phyloP scores from a whole-genome alignment of 768 basidiomycete species.

The Chalciporus piperatus region DNA sequence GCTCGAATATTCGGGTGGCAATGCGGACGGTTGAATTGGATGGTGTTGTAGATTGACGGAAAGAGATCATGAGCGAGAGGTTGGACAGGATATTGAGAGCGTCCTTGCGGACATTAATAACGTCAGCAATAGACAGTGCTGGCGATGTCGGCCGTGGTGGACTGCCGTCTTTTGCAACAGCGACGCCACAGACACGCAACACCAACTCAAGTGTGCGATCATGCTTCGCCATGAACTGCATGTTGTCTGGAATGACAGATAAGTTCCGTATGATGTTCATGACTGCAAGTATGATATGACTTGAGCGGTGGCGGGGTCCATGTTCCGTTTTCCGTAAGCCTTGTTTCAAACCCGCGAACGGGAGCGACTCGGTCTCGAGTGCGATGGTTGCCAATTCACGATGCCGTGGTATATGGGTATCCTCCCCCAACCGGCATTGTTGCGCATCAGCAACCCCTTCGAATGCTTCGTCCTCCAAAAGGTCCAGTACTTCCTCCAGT shows the following conservation, averaged over 20 bases:
- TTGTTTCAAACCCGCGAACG: constrained; percentile 60
- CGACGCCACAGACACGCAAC: constrained; percentile 65
- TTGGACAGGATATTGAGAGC: constrained; percentile 66
- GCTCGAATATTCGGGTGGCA: constrained; percentile 57
- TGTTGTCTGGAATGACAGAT: constrained; percentile 71
- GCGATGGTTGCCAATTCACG: constrained; percentile 59
- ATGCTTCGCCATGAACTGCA: constrained; percentile 61
- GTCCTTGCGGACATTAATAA: constrained; percentile 75
- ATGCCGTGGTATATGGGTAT: constrained; percentile 54
- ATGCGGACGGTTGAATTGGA: constrained; percentile 45
- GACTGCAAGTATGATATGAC: constrained; percentile 63
- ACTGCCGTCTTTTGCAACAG: constrained; percentile 31
- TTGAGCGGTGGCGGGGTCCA: constrained; percentile 61
- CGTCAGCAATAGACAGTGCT: constrained; percentile 66
- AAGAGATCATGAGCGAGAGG: constrained; percentile 50
- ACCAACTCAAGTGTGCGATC: constrained; percentile 62
- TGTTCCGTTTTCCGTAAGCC: constrained; percentile 46
- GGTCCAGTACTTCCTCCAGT: constrained; percentile 81
- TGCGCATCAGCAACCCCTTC: constrained; percentile 39
- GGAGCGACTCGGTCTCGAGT: constrained; percentile 53
- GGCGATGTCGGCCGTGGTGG: constrained; percentile 46
- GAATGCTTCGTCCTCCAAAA: constrained; percentile 82
- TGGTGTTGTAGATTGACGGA: constrained; percentile 40
- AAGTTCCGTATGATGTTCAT: constrained; percentile 86
- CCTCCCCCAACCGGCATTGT: constrained; percentile 26